Evolutionary conservation across 2,329 filamentous ascomycete genomes (phyloP).

Genomic region (Pseudocercospora fuligena): DNA sequence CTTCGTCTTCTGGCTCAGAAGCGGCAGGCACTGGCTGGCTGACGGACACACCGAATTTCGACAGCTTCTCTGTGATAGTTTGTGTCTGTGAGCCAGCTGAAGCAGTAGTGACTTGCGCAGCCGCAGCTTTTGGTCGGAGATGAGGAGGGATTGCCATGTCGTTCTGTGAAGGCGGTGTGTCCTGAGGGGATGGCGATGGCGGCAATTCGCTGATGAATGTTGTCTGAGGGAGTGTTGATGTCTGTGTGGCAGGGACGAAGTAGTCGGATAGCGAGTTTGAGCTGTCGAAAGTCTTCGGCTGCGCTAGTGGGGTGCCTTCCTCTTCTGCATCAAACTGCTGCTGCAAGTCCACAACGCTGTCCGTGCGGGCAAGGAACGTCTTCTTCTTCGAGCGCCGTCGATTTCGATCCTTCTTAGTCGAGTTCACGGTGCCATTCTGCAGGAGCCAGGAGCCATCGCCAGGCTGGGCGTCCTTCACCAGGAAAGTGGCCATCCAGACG

Average conservation of each 20-base stretch:
- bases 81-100: not conserved
- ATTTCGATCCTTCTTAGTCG: slow-evolving; percentile 4
- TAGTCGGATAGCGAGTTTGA: not conserved
- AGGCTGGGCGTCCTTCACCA: slow-evolving; percentile 19
- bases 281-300: slow-evolving; percentile 2
- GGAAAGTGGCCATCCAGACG: slow-evolving; percentile 16
- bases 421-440: not conserved
- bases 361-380: slow-evolving; percentile 17
- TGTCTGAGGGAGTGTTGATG: slow-evolving; percentile 6
- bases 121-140: slow-evolving; percentile 11
- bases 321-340: slow-evolving; percentile 2
- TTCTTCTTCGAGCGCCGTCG: not conserved
- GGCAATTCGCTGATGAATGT: not conserved
- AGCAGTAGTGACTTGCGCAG: not conserved
- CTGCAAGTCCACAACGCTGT: slow-evolving; percentile 14
- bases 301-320: not conserved
- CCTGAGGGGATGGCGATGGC: not conserved
- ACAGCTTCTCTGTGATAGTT: slow-evolving; percentile 25
- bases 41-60: slow-evolving; percentile 25
- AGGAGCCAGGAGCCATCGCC: slow-evolving; percentile 26
- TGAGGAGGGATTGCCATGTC: slow-evolving; percentile 20
- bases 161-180: not conserved
- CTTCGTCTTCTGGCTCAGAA: not conserved
- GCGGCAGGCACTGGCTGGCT: slow-evolving; percentile 21
- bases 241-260: slow-evolving; percentile 4